Evolutionary conservation across 768 basidiomycete species (phyloP).

Genomic region (Gyrodon lividus): DNA sequence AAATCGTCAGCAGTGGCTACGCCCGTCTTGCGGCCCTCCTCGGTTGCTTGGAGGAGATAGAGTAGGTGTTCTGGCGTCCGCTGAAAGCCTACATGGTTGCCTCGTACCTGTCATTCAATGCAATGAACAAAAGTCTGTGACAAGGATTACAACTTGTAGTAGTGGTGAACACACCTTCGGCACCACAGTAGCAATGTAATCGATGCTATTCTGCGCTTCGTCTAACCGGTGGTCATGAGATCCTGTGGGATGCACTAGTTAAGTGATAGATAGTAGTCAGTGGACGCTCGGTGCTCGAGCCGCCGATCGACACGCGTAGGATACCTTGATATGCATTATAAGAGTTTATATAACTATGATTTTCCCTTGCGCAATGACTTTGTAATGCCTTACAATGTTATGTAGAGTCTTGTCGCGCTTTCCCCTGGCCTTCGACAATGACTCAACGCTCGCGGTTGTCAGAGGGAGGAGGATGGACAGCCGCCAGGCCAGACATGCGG

Average conservation of each 20-base stretch:
- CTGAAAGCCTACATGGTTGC: neutral
- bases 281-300: too few relatives aligned
- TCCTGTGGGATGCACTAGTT: neutral
- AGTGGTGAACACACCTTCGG: neutral
- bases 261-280: too few relatives aligned
- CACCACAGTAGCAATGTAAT: neutral
- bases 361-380: too few relatives aligned
- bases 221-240: neutral
- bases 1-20: neutral
- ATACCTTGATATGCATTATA: too few relatives aligned
- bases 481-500: too few relatives aligned
- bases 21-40: neutral
- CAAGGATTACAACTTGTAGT: neutral
- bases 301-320: too few relatives aligned
- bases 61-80: neutral
- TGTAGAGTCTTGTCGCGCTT: too few relatives aligned
- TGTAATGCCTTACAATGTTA: too few relatives aligned
- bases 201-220: neutral
- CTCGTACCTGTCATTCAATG: neutral
- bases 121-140: neutral
- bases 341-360: too few relatives aligned
- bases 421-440: too few relatives aligned
- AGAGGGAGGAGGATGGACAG: too few relatives aligned
- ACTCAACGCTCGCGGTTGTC: too few relatives aligned
- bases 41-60: neutral